phyloP scores from a whole-genome alignment of 179 eudicot genomes.

The Actinidia arguta region DNA sequence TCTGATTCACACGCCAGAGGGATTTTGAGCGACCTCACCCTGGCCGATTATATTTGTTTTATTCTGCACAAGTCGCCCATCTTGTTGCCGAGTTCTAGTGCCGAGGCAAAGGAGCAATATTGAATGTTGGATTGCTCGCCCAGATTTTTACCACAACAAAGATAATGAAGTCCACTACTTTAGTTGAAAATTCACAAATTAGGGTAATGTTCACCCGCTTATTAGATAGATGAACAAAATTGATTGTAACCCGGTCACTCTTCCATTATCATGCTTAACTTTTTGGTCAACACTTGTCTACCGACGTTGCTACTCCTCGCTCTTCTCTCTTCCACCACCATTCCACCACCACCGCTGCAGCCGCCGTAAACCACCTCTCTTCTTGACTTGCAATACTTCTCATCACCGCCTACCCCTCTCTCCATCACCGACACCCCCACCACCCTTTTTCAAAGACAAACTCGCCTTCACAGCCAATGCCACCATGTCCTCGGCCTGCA shows the following conservation, averaged over 20 bases:
- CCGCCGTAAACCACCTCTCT: background rate
- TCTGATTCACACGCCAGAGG: too few relatives aligned
- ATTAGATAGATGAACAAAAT: too few relatives aligned
- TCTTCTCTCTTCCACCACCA: background rate
- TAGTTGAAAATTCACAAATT: too few relatives aligned
- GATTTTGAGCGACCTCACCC: too few relatives aligned
- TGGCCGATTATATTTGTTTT: too few relatives aligned
- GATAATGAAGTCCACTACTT: too few relatives aligned
- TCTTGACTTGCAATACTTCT: background rate
- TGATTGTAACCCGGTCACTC: background rate
- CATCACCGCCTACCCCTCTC: background rate
- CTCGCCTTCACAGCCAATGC: conserved; percentile 51
- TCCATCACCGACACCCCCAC: background rate
- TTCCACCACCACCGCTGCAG: background rate
- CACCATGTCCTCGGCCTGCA: conserved; percentile 40
- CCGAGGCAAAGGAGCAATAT: too few relatives aligned
- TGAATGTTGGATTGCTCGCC: too few relatives aligned
- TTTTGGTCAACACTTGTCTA: background rate
- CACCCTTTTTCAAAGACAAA: background rate
- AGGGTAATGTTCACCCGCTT: too few relatives aligned
- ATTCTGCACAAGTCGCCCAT: too few relatives aligned
- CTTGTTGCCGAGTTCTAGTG: too few relatives aligned
- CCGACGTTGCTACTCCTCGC: background rate
- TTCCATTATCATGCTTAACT: conserved; percentile 21
- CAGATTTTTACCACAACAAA: too few relatives aligned